Percentiles rank a stretch among this genome's conserved stretches.
These are phyloP conservation scores for Skeletonema grethae DNA, from an alignment of 108 stramenopile species.

Conservation along the genomic window DNA sequence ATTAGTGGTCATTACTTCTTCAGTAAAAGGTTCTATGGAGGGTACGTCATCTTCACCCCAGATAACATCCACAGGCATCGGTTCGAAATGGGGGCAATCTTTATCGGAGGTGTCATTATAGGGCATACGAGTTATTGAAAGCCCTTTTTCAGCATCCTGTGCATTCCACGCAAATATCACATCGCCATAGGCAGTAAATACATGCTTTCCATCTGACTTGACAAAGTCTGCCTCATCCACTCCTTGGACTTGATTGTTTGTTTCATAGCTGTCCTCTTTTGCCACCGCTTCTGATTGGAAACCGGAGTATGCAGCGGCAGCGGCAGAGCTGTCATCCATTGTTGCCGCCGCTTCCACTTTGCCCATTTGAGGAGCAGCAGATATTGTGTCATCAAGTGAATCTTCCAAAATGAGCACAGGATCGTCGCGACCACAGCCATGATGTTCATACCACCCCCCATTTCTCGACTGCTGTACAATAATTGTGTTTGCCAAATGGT, in stretches of 20 bases:
- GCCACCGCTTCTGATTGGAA: not conserved
- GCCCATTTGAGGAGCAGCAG: too few relatives aligned
- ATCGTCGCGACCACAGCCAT: constrained; percentile 17
- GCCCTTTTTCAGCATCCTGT: not conserved
- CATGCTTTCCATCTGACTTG: constrained; percentile 48
- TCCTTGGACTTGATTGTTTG: constrained; percentile 54
- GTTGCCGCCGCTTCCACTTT: too few relatives aligned
- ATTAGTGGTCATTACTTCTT: constrained; percentile 5
- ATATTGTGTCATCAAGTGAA: not conserved
- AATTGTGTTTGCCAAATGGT: constrained; percentile 42
- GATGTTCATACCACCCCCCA: not conserved
- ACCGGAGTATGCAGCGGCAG: not conserved
- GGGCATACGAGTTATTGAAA: constrained; percentile 44
- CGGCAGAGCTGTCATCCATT: not conserved
- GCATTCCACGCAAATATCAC: constrained; percentile 29
- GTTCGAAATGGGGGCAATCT: constrained; percentile 3
- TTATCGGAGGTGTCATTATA: constrained; percentile 29
- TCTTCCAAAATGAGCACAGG: not conserved
- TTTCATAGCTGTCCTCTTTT: constrained; percentile 45
- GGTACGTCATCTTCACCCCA: not conserved
- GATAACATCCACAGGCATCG: constrained; percentile 9
- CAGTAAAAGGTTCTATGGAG: not conserved
- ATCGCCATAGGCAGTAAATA: constrained; percentile 47
- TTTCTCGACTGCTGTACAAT: constrained; percentile 27
- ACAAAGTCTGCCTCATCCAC: constrained; percentile 57